These are phyloP conservation scores for Epichloe elymi DNA, from an alignment of 2,329 filamentous ascomycete genomes.

Conservation along the genomic window DNA sequence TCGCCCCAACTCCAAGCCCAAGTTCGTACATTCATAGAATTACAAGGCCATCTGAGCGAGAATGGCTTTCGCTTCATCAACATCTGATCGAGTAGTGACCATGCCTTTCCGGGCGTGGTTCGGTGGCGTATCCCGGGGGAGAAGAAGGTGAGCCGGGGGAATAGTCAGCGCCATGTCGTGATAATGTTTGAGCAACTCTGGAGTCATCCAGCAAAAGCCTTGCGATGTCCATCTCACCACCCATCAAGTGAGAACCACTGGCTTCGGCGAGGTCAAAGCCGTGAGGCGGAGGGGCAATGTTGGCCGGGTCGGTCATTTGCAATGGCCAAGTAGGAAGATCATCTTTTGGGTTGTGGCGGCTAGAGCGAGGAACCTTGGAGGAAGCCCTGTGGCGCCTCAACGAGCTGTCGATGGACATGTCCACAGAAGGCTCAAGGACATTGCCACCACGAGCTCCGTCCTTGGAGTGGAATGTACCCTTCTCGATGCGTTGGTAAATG, in stretches of 20 bases:
- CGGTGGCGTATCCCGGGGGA: conserved; percentile 8
- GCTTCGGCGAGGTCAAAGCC: conserved; percentile 33
- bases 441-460: conserved; percentile 27
- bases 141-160: conserved; percentile 14
- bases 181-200: conserved; percentile 15
- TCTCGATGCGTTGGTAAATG: conserved; percentile 43
- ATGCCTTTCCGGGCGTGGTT: conserved; percentile 10
- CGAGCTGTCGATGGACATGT: conserved; percentile 34
- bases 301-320: conserved; percentile 19
- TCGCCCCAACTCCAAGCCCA: neutral
- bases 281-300: conserved; percentile 12
- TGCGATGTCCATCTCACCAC: conserved; percentile 49
- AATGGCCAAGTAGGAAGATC: conserved; percentile 32
- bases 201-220: conserved; percentile 44
- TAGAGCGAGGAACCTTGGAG: conserved; percentile 26
- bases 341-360: conserved; percentile 30
- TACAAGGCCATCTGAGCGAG: neutral
- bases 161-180: conserved; percentile 16
- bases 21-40: conserved; percentile 1
- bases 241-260: conserved; percentile 25
- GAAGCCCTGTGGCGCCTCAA: conserved; percentile 26
- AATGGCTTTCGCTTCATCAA: conserved; percentile 1
- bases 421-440: conserved; percentile 38
- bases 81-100: conserved; percentile 9
- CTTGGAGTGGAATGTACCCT: conserved; percentile 35